Evolutionary conservation across 257 asterid species (phyloP).

Genomic region (Craterostigma plantagineum): DNA sequence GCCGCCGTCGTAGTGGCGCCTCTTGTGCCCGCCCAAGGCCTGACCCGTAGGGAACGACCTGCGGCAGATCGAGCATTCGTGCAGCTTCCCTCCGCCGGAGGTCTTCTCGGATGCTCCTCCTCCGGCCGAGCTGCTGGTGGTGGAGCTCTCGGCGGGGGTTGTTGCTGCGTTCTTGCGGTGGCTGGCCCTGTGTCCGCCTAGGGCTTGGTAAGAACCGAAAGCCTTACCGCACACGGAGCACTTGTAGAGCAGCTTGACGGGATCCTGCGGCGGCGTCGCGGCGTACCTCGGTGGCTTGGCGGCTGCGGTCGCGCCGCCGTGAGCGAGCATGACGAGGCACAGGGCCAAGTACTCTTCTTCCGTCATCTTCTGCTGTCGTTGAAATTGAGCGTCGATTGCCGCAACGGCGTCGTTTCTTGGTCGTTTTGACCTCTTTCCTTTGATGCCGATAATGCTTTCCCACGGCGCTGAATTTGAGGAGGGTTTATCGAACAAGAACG

Average conservation of each 20-base stretch:
- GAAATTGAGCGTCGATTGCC: too few relatives aligned
- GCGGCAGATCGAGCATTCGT: conserved; percentile 45
- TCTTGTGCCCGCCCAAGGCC: conserved; percentile 53
- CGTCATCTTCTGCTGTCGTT: conserved; percentile 5
- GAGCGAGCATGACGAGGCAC: conserved; percentile 55
- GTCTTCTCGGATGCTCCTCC: not conserved
- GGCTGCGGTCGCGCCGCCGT: not conserved
- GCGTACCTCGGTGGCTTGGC: not conserved
- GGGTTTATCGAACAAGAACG: conserved; percentile 15
- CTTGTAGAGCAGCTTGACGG: conserved; percentile 16
- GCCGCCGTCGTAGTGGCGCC: conserved; percentile 41
- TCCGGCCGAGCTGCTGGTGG: conserved; percentile 12
- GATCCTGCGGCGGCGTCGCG: not conserved
- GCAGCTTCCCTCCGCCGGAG: conserved; percentile 17
- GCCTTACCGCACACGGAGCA: conserved; percentile 33
- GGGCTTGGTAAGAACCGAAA: conserved; percentile 38
- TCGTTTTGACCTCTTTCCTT: conserved; percentile 37
- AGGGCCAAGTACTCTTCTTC: conserved; percentile 42
- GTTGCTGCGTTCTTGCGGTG: conserved; percentile 23
- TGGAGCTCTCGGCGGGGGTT: conserved; percentile 9
- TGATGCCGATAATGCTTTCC: conserved; percentile 7
- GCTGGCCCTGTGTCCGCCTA: conserved; percentile 61
- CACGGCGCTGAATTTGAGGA: conserved; percentile 11
- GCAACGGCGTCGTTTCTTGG: conserved; percentile 14
- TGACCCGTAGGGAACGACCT: conserved; percentile 34